Evolutionary conservation across 2,329 filamentous ascomycete species (phyloP), one percentile per base, ranked within the genome.

Genomic region (Cordyceps fumosorosea): DNA sequence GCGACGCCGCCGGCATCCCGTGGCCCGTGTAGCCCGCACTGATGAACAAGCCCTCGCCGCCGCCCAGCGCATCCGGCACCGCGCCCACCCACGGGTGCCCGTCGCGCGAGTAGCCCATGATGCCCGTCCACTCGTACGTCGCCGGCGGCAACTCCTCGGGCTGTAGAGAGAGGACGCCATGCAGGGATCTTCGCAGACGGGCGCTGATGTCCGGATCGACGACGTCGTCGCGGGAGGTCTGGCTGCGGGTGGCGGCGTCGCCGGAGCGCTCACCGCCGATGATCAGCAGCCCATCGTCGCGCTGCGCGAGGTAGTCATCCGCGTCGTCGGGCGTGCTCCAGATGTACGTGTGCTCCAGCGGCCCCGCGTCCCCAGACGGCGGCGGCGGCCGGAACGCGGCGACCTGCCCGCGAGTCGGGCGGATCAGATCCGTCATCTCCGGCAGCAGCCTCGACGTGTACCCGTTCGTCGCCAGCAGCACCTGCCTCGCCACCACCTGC

Each of bases 391-490:
- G 68, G 22, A 93, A 79, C 0, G 88, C 83, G 47, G 82, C 83
- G 75, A 93, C 85, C 70, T 93, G 80, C 16, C 40, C 40, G 40
- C 40, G 40, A 2, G 89, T 86, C 0, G 93, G 93, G 2, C 93
- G 84, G 65, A 96, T 89, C 10, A 92, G 79, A 65, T 87, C 84
- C 10, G 83, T 78, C 67, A 93, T 88, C 40, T 77, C 71, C 0
- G 90, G 90, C 1, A 93, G 76, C 4, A 96, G 79, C 64, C 87
- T 81, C 1, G 90, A 90, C 0, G 91, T 93, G 73, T 96, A 96
- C 3, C 80, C 93, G 70, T 96, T 96, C 0, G 89, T 93, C 5
- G 90, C 89, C 18, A 96, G 81, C 20, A 96, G 80, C 22, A 96
- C 84, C 40, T 83, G 80, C 14, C 77, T 75, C 1, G 91, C 80